Conservation (phyloP, 2,329 filamentous ascomycete genomes). For the Epichloe gansuensis region DNA sequence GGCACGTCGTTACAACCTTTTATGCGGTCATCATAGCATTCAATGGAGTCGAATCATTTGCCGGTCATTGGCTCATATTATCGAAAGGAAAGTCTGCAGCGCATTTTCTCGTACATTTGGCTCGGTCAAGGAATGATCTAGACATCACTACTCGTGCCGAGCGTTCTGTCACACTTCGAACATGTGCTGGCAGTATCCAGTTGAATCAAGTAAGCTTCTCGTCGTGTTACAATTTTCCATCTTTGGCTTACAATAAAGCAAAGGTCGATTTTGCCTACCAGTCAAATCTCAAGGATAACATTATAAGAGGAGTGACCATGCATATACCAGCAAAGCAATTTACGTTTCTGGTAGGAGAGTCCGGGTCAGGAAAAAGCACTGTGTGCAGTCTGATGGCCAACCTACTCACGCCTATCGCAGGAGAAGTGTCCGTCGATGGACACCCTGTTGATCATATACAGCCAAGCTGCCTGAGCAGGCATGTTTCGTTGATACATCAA, state of each 20-base stretch:
- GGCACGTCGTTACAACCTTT: constrained; percentile 69
- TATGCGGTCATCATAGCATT: constrained; percentile 69
- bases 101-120: constrained; percentile 40
- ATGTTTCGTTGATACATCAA: constrained; percentile 74
- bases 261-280: constrained; percentile 79
- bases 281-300: constrained; percentile 45
- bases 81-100: constrained; percentile 70
- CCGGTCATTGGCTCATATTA: constrained; percentile 66
- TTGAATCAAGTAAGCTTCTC: constrained; percentile 46
- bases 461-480: constrained; percentile 58
- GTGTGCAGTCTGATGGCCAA: constrained; percentile 66
- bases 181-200: constrained; percentile 54
- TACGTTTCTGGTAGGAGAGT: constrained; percentile 72
- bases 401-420: constrained; percentile 57
- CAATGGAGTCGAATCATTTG: constrained; percentile 58
- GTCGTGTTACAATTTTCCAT: background rate
- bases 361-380: constrained; percentile 88
- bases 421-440: constrained; percentile 58
- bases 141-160: background rate
- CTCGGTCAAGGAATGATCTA: constrained; percentile 8
- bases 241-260: background rate
- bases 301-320: constrained; percentile 50
- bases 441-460: constrained; percentile 48
- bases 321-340: constrained; percentile 59
- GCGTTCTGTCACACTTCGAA: constrained; percentile 16